These are phyloP conservation scores for Xenoacremonium recifei DNA, from an alignment of 2,329 filamentous ascomycete genomes.

Conservation along the genomic window DNA sequence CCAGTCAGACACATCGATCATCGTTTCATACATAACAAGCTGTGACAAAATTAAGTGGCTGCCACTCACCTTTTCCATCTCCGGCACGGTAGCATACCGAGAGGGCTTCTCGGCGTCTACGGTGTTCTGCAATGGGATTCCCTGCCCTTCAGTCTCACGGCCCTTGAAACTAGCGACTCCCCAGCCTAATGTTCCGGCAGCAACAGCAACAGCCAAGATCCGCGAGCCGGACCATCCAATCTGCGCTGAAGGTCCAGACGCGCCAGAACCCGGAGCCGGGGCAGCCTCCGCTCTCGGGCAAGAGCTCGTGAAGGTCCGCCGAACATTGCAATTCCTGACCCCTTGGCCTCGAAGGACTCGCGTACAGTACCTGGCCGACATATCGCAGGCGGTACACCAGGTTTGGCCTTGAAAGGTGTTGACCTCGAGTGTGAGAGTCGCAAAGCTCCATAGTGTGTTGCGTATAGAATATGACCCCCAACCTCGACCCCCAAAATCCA, in stretches of 20 bases:
- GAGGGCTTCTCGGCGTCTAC: conserved; percentile 20
- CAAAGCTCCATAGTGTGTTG: too few species aligned
- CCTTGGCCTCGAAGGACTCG: conserved; percentile 18
- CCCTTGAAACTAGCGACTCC: conserved; percentile 32
- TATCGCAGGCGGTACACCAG: too few species aligned
- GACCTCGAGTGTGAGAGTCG: too few species aligned
- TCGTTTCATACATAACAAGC: background rate
- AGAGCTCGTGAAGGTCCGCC: conserved; percentile 10
- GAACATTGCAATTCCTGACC: conserved; percentile 8
- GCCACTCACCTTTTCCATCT: conserved; percentile 40
- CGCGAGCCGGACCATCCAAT: conserved; percentile 28
- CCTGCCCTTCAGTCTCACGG: background rate
- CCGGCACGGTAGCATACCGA: conserved; percentile 40
- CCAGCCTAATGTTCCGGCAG: conserved; percentile 41
- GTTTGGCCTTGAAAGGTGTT: too few species aligned
- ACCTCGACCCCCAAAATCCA: too few species aligned
- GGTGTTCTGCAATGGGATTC: background rate
- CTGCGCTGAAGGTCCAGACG: conserved; percentile 4
- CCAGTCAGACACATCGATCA: conserved; percentile 5
- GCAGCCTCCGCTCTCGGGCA: conserved; percentile 6
- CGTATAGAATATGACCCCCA: too few species aligned
- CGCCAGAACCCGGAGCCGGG: conserved; percentile 4
- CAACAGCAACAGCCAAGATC: conserved; percentile 37
- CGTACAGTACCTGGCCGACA: conserved; percentile 14
- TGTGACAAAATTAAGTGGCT: background rate